Conservation (phyloP, 1,139 yeast species). For the Geotrichum siamense region DNA sequence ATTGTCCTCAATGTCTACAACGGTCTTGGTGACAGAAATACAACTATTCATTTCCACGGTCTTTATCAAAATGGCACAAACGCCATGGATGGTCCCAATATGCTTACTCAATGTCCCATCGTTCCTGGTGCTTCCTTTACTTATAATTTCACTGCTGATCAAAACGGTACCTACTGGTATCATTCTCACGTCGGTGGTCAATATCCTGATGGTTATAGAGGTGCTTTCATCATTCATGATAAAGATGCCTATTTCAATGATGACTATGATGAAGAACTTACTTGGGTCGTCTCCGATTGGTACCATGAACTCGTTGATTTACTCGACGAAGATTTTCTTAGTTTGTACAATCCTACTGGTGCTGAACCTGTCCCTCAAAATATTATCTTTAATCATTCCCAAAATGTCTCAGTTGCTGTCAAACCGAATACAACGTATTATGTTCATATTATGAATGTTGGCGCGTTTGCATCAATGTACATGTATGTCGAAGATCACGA, state of each 20-base stretch:
- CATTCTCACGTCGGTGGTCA: conserved; percentile 88
- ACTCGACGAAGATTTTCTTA: conserved; percentile 50
- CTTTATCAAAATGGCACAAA: conserved; percentile 67
- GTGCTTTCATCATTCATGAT: conserved; percentile 63
- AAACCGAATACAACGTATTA: conserved; percentile 75
- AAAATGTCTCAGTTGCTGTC: conserved; percentile 61
- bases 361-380: conserved; percentile 93
- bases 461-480: conserved; percentile 83
- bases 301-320: conserved; percentile 58
- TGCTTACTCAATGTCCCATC: conserved; percentile 82
- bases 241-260: conserved; percentile 44
- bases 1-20: conserved; percentile 62
- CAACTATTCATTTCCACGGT: conserved; percentile 89
- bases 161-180: conserved; percentile 89
- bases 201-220: conserved; percentile 90
- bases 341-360: conserved; percentile 82
- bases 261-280: conserved; percentile 66
- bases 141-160: conserved; percentile 75
- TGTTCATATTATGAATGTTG: conserved; percentile 69
- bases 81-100: conserved; percentile 84
- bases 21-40: conserved; percentile 53
- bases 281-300: conserved; percentile 71
- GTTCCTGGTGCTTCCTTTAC: conserved; percentile 66
- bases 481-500: conserved; percentile 80
- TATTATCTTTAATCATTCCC: conserved; percentile 69